These are phyloP conservation scores for Saturnispora serradocipensis DNA, from an alignment of 805 yeast genomes.

Conservation along the genomic window DNA sequence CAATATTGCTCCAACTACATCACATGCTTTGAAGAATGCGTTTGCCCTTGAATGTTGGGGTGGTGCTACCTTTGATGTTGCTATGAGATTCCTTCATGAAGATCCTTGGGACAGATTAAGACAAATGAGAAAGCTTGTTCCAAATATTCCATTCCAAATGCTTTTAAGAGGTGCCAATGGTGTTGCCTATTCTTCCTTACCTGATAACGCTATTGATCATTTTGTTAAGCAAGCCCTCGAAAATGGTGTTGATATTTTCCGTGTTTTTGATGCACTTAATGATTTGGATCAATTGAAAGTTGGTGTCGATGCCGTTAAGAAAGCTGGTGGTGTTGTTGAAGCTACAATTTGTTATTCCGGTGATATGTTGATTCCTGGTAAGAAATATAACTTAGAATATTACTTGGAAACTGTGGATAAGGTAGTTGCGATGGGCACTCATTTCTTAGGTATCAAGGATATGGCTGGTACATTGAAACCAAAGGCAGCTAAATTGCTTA, in stretches of 20 bases:
- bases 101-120: constrained; percentile 98
- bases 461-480: constrained; percentile 99
- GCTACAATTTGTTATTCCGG: constrained; percentile 98
- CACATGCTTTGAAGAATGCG: constrained; percentile 81
- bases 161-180: constrained; percentile 98
- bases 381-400: constrained; percentile 91
- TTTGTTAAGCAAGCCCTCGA: constrained; percentile 92
- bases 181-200: constrained; percentile 94
- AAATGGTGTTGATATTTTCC: constrained; percentile 92
- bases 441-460: constrained; percentile 94
- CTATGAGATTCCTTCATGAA: constrained; percentile 96
- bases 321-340: constrained; percentile 98
- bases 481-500: constrained; percentile 74
- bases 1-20: constrained; percentile 89
- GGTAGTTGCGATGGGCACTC: constrained; percentile 91
- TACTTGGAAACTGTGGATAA: constrained; percentile 74
- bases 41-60: constrained; percentile 99
- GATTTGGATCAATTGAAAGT: constrained; percentile 95
- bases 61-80: constrained; percentile 98
- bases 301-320: constrained; percentile 95
- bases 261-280: constrained; percentile 96
- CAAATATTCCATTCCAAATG: constrained; percentile 99
- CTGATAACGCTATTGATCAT: constrained; percentile 98
- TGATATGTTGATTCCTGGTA: constrained; percentile 92
- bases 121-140: constrained; percentile 78